phyloP scores from a whole-genome alignment of 495 filamentous ascomycete genomes.

The Hypoxylon fragiforme region DNA sequence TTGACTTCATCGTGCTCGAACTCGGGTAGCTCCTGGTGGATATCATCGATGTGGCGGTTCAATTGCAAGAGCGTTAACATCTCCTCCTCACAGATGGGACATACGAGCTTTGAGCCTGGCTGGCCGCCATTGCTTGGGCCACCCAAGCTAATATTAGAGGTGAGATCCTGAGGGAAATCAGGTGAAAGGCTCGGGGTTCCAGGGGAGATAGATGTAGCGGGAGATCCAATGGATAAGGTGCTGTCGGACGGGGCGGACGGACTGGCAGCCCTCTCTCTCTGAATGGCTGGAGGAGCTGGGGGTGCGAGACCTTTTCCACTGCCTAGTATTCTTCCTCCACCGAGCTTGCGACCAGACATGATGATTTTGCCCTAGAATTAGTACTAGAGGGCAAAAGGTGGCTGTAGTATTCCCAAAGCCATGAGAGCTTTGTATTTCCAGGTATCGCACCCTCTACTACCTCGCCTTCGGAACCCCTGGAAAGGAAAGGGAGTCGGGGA shows the following conservation, averaged over 20 bases:
- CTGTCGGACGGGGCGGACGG: slow-evolving; percentile 57
- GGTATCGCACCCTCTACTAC: not conserved
- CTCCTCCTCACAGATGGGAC: slow-evolving; percentile 95
- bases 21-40: slow-evolving; percentile 90
- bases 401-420: slow-evolving; percentile 18
- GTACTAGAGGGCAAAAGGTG: not conserved
- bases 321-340: slow-evolving; percentile 86
- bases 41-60: slow-evolving; percentile 94
- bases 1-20: slow-evolving; percentile 95
- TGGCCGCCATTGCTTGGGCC: slow-evolving; percentile 46
- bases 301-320: slow-evolving; percentile 76
- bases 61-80: slow-evolving; percentile 95
- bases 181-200: slow-evolving; percentile 39
- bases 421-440: slow-evolving; percentile 12
- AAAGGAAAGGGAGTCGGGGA: not conserved
- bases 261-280: slow-evolving; percentile 42
- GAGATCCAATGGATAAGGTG: slow-evolving; percentile 53
- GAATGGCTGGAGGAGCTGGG: slow-evolving; percentile 45
- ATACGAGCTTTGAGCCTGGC: slow-evolving; percentile 65
- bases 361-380: slow-evolving; percentile 19
- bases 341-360: slow-evolving; percentile 83
- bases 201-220: slow-evolving; percentile 39
- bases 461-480: slow-evolving; percentile 8
- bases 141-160: slow-evolving; percentile 52
- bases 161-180: slow-evolving; percentile 49